Percentiles rank a stretch among this genome's conserved stretches.
phyloP scores from a whole-genome alignment of 2,329 filamentous ascomycete genomes.

The Xylaria sp. region DNA sequence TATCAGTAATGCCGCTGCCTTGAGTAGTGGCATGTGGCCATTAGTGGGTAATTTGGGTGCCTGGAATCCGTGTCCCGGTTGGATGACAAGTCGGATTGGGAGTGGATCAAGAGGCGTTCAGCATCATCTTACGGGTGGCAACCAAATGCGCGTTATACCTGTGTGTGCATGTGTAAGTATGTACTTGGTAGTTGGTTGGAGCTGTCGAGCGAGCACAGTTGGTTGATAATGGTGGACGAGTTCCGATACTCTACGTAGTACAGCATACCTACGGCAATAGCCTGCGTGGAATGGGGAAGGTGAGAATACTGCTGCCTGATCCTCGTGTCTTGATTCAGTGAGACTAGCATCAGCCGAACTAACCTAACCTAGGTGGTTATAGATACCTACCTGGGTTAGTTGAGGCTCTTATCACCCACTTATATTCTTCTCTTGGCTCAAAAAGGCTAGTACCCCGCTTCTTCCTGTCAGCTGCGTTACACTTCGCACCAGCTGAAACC shows the following conservation, averaged over 20 bases:
- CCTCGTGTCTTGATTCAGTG: slow-evolving; percentile 11
- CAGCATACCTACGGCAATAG: not conserved
- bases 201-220: not conserved
- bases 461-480: not conserved
- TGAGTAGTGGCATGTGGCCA: slow-evolving; percentile 26
- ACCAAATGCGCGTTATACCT: not conserved
- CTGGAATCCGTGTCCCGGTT: slow-evolving; percentile 29
- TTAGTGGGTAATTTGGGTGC: slow-evolving; percentile 36
- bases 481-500: slow-evolving; percentile 13
- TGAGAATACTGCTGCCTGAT: slow-evolving; percentile 38
- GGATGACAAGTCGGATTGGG: not conserved
- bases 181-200: not conserved
- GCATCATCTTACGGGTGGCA: not conserved
- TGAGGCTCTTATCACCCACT: slow-evolving; percentile 10
- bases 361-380: no score
- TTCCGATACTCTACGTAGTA: not conserved
- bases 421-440: not conserved
- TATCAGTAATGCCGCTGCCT: slow-evolving; percentile 36
- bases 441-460: not conserved
- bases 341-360: slow-evolving; percentile 1
- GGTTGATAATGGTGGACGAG: not conserved
- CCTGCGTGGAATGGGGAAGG: not conserved
- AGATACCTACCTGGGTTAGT: not conserved
- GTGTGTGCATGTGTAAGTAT: not conserved
- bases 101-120: slow-evolving; percentile 9